Conservation (phyloP, 2,329 filamentous ascomycete genomes). For the Colletotrichum zoysiae region DNA sequence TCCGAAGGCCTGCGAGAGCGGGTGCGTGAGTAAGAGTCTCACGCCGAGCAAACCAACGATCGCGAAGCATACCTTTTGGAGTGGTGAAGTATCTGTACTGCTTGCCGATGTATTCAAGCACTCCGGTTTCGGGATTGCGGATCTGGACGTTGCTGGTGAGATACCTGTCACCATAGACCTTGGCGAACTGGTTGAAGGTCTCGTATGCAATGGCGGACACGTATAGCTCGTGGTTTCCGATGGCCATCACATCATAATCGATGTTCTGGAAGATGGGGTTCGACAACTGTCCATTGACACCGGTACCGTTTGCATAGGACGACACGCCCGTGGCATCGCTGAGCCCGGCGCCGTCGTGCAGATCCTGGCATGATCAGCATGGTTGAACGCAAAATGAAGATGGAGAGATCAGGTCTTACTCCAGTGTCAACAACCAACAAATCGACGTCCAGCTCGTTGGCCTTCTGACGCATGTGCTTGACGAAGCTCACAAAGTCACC, state of each 20-base stretch:
- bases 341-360: constrained; percentile 75
- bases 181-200: constrained; percentile 69
- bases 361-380: constrained; percentile 57
- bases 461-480: constrained; percentile 70
- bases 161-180: constrained; percentile 63
- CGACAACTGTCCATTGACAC: constrained; percentile 66
- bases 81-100: constrained; percentile 61
- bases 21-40: neutral
- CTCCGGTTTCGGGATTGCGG: constrained; percentile 52
- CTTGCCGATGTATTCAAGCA: constrained; percentile 58
- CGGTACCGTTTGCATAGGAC: constrained; percentile 27
- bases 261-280: constrained; percentile 60
- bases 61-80: constrained; percentile 45
- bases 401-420: constrained; percentile 42
- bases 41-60: fast-evolving
- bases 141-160: constrained; percentile 62
- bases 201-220: constrained; percentile 72
- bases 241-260: constrained; percentile 58
- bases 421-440: constrained; percentile 72
- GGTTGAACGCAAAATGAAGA: neutral
- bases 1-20: constrained; percentile 47
- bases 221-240: constrained; percentile 75
- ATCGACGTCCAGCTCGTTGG: constrained; percentile 68
- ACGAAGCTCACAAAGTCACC: constrained; percentile 74
- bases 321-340: constrained; percentile 66